A percentile compares a stretch with the other conserved stretches of the same genome.
These are phyloP conservation scores for Allantophomopsis lycopodina DNA, from an alignment of 2,329 filamentous ascomycete species.

Conservation along the genomic window DNA sequence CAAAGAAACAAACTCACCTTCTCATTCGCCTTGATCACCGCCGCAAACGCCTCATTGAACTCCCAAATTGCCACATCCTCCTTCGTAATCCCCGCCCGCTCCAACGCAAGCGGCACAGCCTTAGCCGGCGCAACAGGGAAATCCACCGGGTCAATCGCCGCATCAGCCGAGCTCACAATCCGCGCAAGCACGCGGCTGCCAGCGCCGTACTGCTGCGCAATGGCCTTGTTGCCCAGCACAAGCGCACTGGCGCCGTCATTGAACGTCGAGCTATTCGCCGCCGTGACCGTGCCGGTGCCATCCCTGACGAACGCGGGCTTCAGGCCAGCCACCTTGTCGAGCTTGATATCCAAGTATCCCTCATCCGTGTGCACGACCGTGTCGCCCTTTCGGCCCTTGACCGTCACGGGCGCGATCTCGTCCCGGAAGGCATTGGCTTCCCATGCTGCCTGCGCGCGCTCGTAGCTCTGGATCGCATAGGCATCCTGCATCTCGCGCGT, in stretches of 20 bases:
- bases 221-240: conserved; percentile 67
- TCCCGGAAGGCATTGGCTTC: conserved; percentile 70
- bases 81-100: conserved; percentile 79
- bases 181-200: conserved; percentile 74
- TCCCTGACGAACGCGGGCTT: conserved; percentile 86
- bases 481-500: conserved; percentile 79
- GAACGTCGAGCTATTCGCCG: conserved; percentile 85
- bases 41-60: conserved; percentile 96
- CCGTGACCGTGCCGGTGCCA: conserved; percentile 81
- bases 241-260: conserved; percentile 91
- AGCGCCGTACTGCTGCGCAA: conserved; percentile 68
- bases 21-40: conserved; percentile 87
- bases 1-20: conserved; percentile 38
- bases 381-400: conserved; percentile 75
- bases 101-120: conserved; percentile 79
- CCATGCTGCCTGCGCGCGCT: conserved; percentile 85
- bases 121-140: conserved; percentile 89
- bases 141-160: conserved; percentile 80
- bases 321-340: conserved; percentile 72
- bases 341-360: conserved; percentile 74
- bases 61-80: conserved; percentile 93
- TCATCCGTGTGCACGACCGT: conserved; percentile 72
- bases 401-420: conserved; percentile 78
- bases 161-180: conserved; percentile 78
- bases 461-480: conserved; percentile 81